Evolutionary conservation across 257 asterid genomes (phyloP), one percentile per base, ranked within the genome.

Genomic region (Penstemon eatonii): DNA sequence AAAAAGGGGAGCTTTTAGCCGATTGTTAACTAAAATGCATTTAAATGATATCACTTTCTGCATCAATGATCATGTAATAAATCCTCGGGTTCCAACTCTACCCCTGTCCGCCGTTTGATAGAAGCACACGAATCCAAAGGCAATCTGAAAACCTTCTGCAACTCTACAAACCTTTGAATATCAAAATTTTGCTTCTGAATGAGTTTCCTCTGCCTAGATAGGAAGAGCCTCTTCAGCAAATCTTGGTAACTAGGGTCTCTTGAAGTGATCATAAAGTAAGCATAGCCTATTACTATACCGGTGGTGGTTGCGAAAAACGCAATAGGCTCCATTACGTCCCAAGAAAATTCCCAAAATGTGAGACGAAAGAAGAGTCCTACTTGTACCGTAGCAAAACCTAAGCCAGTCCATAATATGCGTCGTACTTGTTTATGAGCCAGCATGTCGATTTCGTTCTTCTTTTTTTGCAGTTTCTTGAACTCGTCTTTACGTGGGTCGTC

Each of bases 301-400:
- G 85, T 58, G 0, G 90, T 44, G 18, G 92, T 82, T 0, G 85
- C 62, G 69, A 80, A 85, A 59, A 81, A 85, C 4, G 90, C 79
- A 62, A 88, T 82, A 8, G 95, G 95, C 68, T 88, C 95, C 92
- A 88, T 88, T 5, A 88, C 95, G 66, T 88, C 92, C 95, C 95
- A 88, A 0, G 90, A 79, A 38, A 85, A 81, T 49, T 85, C 90
- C 95, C 92, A 84, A 74, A 85, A 88, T 5, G 89, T 88, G 1
- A 87, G 79, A 7, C 95, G 89, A 59, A 87, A 81, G 63, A 83
- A 85, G 38, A 80, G 81, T 3, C 86, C 79, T n/a, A 73, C 78
- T 57, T 81, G 95, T 49, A 74, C 19, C 54, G 85, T 70, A 0
- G 77, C 56, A 10, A 83, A 58, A 2, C 89, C 87, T 37, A 87